Evolutionary conservation across 2,329 filamentous ascomycete genomes (phyloP).

Genomic region (Fusarium mangiferae): DNA sequence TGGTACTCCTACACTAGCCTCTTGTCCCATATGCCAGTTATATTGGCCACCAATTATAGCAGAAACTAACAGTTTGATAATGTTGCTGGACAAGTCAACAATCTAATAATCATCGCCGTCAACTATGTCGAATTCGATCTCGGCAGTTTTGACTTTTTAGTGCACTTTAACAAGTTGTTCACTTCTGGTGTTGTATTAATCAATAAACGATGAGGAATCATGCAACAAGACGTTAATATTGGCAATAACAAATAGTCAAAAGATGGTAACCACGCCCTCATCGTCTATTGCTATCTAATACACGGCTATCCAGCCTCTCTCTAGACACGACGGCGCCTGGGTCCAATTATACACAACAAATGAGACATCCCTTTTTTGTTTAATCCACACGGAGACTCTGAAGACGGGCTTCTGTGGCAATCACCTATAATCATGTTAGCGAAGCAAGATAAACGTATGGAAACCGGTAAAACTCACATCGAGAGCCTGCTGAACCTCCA

Average conservation of each 20-base stretch:
- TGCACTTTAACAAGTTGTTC: background rate
- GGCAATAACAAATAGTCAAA: conserved; percentile 10
- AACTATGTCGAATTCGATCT: background rate
- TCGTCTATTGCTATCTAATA: conserved; percentile 53
- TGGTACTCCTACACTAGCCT: background rate
- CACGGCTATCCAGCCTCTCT: conserved; percentile 45
- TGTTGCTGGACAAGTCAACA: background rate
- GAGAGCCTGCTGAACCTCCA: conserved; percentile 95
- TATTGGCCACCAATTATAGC: background rate
- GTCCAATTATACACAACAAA: conserved; percentile 53
- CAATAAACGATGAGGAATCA: background rate
- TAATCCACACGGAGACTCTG: conserved; percentile 88
- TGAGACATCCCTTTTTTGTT: conserved; percentile 41
- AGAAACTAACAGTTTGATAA: background rate
- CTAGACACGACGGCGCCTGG: conserved; percentile 43
- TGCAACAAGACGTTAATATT: background rate
- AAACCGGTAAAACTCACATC: conserved; percentile 72
- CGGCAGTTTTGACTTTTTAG: no score
- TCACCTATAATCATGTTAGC: conserved; percentile 67
- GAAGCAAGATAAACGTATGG: background rate
- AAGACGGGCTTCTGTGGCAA: conserved; percentile 88
- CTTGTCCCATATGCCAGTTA: background rate
- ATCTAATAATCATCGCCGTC: background rate
- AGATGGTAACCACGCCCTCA: conserved; percentile 37
- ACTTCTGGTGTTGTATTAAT: background rate